phyloP scores from a whole-genome alignment of 176 grass and related monocot species.

The Carex scoparia region DNA sequence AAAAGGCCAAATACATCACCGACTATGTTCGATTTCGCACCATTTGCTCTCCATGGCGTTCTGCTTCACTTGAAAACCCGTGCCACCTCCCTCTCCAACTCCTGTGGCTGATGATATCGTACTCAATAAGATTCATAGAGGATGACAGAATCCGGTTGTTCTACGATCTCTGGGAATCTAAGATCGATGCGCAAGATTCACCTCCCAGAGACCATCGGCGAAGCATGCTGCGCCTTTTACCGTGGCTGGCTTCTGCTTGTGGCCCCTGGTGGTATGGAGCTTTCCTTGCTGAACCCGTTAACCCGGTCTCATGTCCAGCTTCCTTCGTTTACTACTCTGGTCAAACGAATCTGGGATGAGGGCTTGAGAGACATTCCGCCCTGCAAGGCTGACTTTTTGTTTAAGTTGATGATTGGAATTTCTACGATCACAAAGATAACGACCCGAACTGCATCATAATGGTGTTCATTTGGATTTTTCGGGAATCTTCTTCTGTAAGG shows the following conservation, averaged over 20 bases:
- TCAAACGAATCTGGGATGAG: not conserved
- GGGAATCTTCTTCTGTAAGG: not conserved
- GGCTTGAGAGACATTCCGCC: too few species aligned
- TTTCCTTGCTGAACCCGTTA: conserved; percentile 27
- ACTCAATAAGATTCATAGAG: too few species aligned
- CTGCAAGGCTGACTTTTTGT: not conserved
- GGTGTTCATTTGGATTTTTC: not conserved
- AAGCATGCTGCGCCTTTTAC: conserved; percentile 2
- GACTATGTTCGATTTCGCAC: conserved; percentile 26
- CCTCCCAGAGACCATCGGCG: not conserved
- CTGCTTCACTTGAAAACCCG: not conserved
- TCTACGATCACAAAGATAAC: not conserved
- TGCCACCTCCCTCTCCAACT: not conserved
- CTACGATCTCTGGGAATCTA: conserved; percentile 10
- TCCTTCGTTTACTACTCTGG: conserved; percentile 3
- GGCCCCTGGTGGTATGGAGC: not conserved
- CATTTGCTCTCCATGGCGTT: not conserved
- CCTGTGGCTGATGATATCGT: conserved; percentile 24
- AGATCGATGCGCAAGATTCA: not conserved
- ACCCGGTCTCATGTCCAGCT: conserved; percentile 8
- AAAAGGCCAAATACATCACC: conserved; percentile 1
- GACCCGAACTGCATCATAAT: not conserved
- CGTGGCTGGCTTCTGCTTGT: conserved; percentile 14
- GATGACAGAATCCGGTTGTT: not conserved
- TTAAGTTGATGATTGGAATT: not conserved